A percentile compares a stretch with the other conserved stretches of the same genome.
These are phyloP conservation scores for Hura crepitans DNA, from an alignment of 441 rosid genomes.

Conservation along the genomic window DNA sequence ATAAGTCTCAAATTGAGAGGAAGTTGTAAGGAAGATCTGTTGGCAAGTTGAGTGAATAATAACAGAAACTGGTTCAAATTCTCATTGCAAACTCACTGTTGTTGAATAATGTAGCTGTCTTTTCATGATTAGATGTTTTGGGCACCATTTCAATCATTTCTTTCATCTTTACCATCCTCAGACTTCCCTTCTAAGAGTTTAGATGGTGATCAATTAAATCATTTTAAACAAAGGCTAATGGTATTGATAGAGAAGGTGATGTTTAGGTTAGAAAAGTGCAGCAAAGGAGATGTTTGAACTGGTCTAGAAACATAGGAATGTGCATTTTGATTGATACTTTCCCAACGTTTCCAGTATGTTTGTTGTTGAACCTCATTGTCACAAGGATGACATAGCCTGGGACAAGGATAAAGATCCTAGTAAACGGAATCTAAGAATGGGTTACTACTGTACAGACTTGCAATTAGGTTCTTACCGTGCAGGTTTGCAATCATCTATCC, in stretches of 20 bases:
- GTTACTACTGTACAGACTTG: background rate
- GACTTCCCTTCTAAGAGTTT: background rate
- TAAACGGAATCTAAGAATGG: background rate
- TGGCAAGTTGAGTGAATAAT: background rate
- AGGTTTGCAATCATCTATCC: background rate
- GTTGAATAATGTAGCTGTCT: background rate
- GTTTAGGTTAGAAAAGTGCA: background rate
- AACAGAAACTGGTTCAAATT: background rate
- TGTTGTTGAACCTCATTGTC: background rate
- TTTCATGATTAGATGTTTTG: slow-evolving; percentile 1
- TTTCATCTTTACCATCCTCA: background rate
- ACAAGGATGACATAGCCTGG: background rate
- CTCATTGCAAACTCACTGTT: background rate
- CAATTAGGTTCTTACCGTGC: too few species aligned
- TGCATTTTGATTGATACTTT: background rate
- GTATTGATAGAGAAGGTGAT: background rate
- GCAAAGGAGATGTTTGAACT: background rate
- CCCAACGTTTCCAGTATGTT: too few species aligned
- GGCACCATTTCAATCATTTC: background rate
- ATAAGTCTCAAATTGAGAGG: too few species aligned
- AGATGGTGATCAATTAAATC: background rate
- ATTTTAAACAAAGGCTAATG: background rate
- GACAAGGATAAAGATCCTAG: background rate
- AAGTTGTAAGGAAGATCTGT: background rate
- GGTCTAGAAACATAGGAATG: background rate